Conservation (phyloP, 2,329 filamentous ascomycete genomes). For the Ophiostoma montium region DNA sequence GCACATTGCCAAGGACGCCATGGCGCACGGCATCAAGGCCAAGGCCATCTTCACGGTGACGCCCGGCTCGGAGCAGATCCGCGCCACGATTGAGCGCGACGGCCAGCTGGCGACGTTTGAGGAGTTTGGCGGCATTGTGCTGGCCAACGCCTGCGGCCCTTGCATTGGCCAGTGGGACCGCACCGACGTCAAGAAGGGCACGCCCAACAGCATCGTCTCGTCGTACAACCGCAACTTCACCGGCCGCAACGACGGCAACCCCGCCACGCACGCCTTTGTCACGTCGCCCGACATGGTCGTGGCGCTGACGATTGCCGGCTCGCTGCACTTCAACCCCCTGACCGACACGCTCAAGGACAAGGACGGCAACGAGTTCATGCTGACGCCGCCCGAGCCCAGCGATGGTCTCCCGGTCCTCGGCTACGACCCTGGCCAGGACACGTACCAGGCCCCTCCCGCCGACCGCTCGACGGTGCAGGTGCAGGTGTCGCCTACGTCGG, state of each 20-base stretch:
- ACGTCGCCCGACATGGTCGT: constrained; percentile 32
- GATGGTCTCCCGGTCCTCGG: constrained; percentile 65
- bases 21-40: constrained; percentile 84
- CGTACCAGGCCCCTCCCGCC: constrained; percentile 85
- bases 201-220: constrained; percentile 90
- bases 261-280: constrained; percentile 33
- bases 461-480: constrained; percentile 63
- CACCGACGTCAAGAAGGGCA: constrained; percentile 83
- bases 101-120: constrained; percentile 90
- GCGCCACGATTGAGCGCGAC: constrained; percentile 81
- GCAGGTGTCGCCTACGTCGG: constrained; percentile 72
- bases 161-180: constrained; percentile 96
- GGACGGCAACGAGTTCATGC: constrained; percentile 90
- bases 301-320: constrained; percentile 25
- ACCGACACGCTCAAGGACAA: constrained; percentile 87
- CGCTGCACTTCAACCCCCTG: constrained; percentile 76
- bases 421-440: constrained; percentile 80
- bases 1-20: constrained; percentile 79
- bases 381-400: constrained; percentile 59
- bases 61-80: constrained; percentile 92
- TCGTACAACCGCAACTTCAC: constrained; percentile 99
- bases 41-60: constrained; percentile 91
- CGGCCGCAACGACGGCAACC: constrained; percentile 61
- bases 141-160: constrained; percentile 89
- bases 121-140: constrained; percentile 85